phyloP scores from a whole-genome alignment of 2,329 filamentous ascomycete genomes.

The Penicillium sp. region DNA sequence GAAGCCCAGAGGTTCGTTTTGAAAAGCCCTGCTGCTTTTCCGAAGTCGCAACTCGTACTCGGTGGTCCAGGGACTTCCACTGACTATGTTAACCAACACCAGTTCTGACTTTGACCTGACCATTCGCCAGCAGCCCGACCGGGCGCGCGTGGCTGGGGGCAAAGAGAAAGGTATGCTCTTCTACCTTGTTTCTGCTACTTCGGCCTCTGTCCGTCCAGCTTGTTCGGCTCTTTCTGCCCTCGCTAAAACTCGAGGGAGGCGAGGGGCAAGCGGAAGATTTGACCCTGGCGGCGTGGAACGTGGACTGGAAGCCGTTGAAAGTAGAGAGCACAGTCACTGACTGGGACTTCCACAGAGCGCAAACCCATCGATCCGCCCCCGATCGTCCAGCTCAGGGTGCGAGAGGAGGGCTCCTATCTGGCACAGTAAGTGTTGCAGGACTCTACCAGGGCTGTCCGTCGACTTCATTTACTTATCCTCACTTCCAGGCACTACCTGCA shows the following conservation, averaged over 20 bases:
- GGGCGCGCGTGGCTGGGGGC: conserved; percentile 63
- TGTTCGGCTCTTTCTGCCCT: neutral
- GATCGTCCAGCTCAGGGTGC: conserved; percentile 66
- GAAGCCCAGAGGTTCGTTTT: conserved; percentile 40
- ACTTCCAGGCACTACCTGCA: conserved; percentile 54
- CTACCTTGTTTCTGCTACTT: neutral
- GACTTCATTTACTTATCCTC: conserved; percentile 14
- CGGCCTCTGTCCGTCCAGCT: neutral
- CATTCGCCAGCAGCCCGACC: conserved; percentile 63
- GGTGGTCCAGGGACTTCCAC: conserved; percentile 30
- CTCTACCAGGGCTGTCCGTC: neutral
- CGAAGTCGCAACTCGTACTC: conserved; percentile 29
- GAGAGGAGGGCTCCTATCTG: conserved; percentile 45
- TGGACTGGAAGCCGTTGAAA: neutral
- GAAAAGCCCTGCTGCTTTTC: conserved; percentile 1
- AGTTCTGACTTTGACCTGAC: conserved; percentile 55
- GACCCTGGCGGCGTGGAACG: neutral
- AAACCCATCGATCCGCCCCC: conserved; percentile 84
- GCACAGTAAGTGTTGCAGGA: conserved; percentile 52
- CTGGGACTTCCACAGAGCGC: conserved; percentile 53
- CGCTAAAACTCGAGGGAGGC: neutral
- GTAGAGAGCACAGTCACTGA: conserved; percentile 11
- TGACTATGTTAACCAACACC: conserved; percentile 39
- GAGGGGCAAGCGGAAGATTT: neutral
- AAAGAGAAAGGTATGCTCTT: conserved; percentile 65